A percentile compares a stretch with the other conserved stretches of the same genome.
phyloP scores from a whole-genome alignment of 2,329 filamentous ascomycete species.

The Calonectria henricotiae region DNA sequence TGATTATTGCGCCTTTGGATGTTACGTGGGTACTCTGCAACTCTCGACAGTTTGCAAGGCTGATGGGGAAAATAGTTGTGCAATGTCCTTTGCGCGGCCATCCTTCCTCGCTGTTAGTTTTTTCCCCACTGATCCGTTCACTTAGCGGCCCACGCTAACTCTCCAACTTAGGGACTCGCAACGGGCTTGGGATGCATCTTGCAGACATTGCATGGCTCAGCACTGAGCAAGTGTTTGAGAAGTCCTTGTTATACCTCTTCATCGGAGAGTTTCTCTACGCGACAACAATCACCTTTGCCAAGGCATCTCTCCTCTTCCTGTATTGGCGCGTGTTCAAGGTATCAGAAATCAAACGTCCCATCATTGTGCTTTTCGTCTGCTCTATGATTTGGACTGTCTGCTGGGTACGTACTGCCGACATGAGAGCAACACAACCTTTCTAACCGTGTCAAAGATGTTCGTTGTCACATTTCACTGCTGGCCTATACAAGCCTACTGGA shows the following conservation, averaged over 20 bases:
- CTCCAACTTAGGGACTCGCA: slow-evolving; percentile 34
- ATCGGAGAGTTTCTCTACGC: slow-evolving; percentile 54
- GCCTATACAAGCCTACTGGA: slow-evolving; percentile 44
- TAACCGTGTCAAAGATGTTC: slow-evolving; percentile 43
- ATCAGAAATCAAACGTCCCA: slow-evolving; percentile 48
- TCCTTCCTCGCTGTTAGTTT: slow-evolving; percentile 44
- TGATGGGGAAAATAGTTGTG: slow-evolving; percentile 36
- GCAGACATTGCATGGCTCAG: slow-evolving; percentile 33
- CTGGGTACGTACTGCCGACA: slow-evolving; percentile 37
- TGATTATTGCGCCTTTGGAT: slow-evolving; percentile 44
- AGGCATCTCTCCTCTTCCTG: slow-evolving; percentile 53
- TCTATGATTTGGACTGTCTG: slow-evolving; percentile 54
- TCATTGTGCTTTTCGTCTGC: slow-evolving; percentile 47
- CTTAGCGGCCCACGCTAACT: slow-evolving; percentile 25
- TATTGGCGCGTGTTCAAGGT: slow-evolving; percentile 56
- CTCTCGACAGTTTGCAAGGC: background rate
- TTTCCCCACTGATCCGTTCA: background rate
- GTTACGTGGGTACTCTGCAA: slow-evolving; percentile 40
- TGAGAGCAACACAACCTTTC: slow-evolving; percentile 2
- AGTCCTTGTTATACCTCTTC: slow-evolving; percentile 38
- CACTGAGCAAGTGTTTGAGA: slow-evolving; percentile 24
- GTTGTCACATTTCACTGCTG: slow-evolving; percentile 45
- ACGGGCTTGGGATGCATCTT: slow-evolving; percentile 45
- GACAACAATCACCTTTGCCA: slow-evolving; percentile 52
- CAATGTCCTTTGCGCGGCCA: slow-evolving; percentile 38